Base-by-base conservation (phyloP, 345 rosid species). In the Turnera subulata region DNA sequence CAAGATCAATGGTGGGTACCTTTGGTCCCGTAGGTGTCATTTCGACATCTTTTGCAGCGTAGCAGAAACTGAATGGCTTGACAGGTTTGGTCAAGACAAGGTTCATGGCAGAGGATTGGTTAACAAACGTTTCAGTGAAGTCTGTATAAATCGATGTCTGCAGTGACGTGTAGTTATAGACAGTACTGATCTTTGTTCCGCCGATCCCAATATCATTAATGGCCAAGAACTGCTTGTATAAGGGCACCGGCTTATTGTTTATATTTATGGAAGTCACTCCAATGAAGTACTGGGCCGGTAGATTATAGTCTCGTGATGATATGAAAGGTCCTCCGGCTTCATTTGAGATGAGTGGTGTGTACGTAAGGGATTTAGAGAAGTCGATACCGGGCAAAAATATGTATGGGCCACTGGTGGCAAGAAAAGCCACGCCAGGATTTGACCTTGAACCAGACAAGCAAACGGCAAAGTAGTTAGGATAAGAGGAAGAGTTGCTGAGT, bases 361-460 rank as follows among this genome's bases (percentile, higher is more conserved):
- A 63, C 8, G 23, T 48, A 11, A 69, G 59, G 17, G 58, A 64
- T 33, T 59, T 59, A 2, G 70, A 75, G 25, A 75, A 54, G 38
- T 70, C 79, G 21, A 52, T 23, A 0, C 55, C 56, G 0, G 71
- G 26, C 25, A 35, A 11, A 20, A 73, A 56, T 38, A 56, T 26
- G 64, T 75, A 75, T 11, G 76, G 76, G 18, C 73, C 80, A 3
- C 48, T 33, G 25, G 62, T 15, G 14, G 73, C 80, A 15, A 76
- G 11, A 11, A 63, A 53, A 12, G 55, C 37, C 5, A 53, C 56
- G 8, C 69, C 74, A 1, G 57, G 32, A 14, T 39, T 51, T 7
- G 57, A 16, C 21, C 46, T 14, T 0, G 74, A 69, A 21, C 64
- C 50, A 1, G 79, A 42, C 6, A 69, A 51, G 25, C 73, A 69